Evolutionary conservation across 768 basidiomycete genomes (phyloP), one percentile per base, ranked within the genome.

Genomic region (Tricholoma flavovirens): DNA sequence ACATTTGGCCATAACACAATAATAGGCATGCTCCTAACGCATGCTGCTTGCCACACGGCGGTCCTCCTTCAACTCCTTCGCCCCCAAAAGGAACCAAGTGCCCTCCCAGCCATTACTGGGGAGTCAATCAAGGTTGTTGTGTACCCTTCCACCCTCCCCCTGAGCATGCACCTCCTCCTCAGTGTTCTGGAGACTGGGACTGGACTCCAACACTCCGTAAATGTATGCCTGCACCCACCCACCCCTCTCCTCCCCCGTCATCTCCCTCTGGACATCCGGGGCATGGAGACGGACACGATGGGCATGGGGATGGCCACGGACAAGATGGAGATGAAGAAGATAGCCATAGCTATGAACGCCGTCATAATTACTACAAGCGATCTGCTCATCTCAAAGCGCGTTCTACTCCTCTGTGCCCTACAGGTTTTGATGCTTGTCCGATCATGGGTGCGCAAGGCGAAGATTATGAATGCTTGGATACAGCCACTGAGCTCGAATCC

Each of bases 381-480:
- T 48, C 53, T 4, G 19, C 43, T 5, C 59, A 65, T 45, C 53
- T 61, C 33, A 74, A 74, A 61, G 71, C 74, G 51, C 78, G 79
- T 53, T 43, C 70, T 5, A 59, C 58, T 26, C 59, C 69, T 42
- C 73, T 78, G 56, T 87, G 85, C 76, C 84, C 84, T 15, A 61
- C 62, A 43, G 77, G 76, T 32, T 67, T 82, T 30, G 73, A 80
- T 36, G 83, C 83, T 26, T 87, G 84, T 71, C 82, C 83, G 15
- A 73, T 86, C 58, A 53, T 69, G 19, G 76, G 73, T 22, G 60
- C 73, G 33, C 67, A 64, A 19, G 61, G 62, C 42, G 75, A 69
- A 30, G 80, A 82, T 54, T 83, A 75, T 60, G 84, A 87, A 64
- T 87, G 84, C 64, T 63, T 91, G 51, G 86, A 92, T 69, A 78